Base-by-base conservation (phyloP, 176 grass and related monocot genomes). In the Cocos nucifera region DNA sequence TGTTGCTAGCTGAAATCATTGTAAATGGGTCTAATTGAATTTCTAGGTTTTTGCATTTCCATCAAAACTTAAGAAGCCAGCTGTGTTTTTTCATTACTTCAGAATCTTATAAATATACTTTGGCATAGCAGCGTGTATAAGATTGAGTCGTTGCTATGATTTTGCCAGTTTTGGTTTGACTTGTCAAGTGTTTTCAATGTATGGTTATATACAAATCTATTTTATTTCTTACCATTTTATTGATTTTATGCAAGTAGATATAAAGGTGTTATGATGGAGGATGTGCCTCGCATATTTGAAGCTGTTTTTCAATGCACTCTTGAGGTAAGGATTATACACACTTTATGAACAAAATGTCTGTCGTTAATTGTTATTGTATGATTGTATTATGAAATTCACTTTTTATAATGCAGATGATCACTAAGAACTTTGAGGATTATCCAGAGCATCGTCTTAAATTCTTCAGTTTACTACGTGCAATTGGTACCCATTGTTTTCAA, bases 361-460 rank as follows among this genome's bases (percentile, higher is more conserved):
- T 53, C 22, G 1, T 53, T 25, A 27, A 44, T 2, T 10, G 7
- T 28, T 49, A 0, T 35, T 55, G 7, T 35, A 22, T 22, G 15
- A 32, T 50, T 22, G 59, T 4, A 4, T 15, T 35, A 68, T 57
- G 49, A 54, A 49, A 29, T 69, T 5, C 73, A 69, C 56, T 21
- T 74, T 83, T 9, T 29, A 67, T 74, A 44, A 56, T 57, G 19
- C 65, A 99, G 94, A 99, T 99, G 94, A 99, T 99, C 49, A 99
- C 94, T 25, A 92, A 89, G 62, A 99, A 99, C 68, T 99, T 99
- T 12, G 94, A 99, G 63, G 94, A 99, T 72, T 99, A 99, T 63
- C 94, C 94, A 19, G 94, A 99, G 79, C 94, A 99, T 63, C 84
- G 94, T 20, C 88, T 99, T 19, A 99, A 93, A 69, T 99, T 99